Conservation (phyloP, 441 rosid genomes). For the Brassica hybrid region DNA sequence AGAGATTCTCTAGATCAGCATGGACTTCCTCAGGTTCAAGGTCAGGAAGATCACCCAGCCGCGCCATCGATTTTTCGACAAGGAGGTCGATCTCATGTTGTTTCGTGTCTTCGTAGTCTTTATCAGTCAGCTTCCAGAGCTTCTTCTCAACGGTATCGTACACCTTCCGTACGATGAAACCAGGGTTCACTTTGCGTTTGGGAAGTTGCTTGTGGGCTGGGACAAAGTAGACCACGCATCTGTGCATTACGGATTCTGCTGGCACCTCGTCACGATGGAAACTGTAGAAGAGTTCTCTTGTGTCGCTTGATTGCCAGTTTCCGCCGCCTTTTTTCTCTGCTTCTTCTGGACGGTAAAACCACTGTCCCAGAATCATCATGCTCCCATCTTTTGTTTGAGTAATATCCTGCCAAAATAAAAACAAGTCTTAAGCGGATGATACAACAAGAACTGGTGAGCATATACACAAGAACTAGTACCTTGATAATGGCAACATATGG, state of each 20-base stretch:
- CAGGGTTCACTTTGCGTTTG: conserved; percentile 78
- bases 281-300: conserved; percentile 84
- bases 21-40: conserved; percentile 59
- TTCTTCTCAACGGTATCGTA: conserved; percentile 85
- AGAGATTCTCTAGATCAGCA: conserved; percentile 60
- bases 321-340: conserved; percentile 92
- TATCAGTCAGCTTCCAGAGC: conserved; percentile 88
- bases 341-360: conserved; percentile 97
- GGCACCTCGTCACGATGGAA: conserved; percentile 95
- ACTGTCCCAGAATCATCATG: conserved; percentile 88
- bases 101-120: conserved; percentile 86
- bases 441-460: conserved; percentile 13
- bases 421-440: background rate
- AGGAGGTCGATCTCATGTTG: conserved; percentile 96
- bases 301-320: conserved; percentile 82
- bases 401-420: conserved; percentile 59
- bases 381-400: conserved; percentile 60
- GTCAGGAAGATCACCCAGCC: conserved; percentile 84
- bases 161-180: conserved; percentile 92
- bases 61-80: conserved; percentile 75
- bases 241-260: conserved; percentile 95
- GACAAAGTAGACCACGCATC: conserved; percentile 87
- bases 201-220: conserved; percentile 89
- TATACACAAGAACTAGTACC: conserved; percentile 48
- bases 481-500: conserved; percentile 93